A percentile compares a stretch with the other conserved stretches of the same genome.
These are phyloP conservation scores for Spinacia oleracea DNA, from an alignment of 179 eudicot genomes.

Conservation along the genomic window DNA sequence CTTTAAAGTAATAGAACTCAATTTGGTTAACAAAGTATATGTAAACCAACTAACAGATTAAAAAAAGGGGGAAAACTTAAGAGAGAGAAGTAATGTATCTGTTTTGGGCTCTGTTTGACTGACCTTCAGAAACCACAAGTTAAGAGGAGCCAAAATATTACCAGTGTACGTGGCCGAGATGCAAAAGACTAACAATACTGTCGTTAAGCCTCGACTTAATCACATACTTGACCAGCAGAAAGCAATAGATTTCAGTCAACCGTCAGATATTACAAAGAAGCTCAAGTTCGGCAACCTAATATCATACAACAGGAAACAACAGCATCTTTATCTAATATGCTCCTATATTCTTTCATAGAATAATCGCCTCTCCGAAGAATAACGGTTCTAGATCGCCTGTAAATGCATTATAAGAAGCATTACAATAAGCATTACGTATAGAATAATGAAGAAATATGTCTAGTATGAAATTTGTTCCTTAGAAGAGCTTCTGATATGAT, in stretches of 20 bases:
- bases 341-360: background rate
- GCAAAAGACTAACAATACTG: background rate
- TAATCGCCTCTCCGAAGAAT: background rate
- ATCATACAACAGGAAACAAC: background rate
- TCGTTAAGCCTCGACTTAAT: background rate
- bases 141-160: background rate
- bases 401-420: background rate
- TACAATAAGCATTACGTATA: background rate
- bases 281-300: background rate
- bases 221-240: background rate
- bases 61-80: too few relatives aligned
- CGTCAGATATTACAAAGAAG: background rate
- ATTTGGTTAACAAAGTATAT: background rate
- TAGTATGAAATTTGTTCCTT: background rate
- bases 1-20: background rate
- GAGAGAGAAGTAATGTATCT: too few relatives aligned
- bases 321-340: background rate
- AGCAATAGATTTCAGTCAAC: background rate
- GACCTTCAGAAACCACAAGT: background rate
- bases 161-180: background rate
- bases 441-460: background rate
- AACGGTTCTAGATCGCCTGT: background rate
- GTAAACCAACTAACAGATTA: too few relatives aligned
- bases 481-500: background rate
- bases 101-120: background rate